Conservation (phyloP, 2,329 filamentous ascomycete species). For the Pezizomycotina sp. region DNA sequence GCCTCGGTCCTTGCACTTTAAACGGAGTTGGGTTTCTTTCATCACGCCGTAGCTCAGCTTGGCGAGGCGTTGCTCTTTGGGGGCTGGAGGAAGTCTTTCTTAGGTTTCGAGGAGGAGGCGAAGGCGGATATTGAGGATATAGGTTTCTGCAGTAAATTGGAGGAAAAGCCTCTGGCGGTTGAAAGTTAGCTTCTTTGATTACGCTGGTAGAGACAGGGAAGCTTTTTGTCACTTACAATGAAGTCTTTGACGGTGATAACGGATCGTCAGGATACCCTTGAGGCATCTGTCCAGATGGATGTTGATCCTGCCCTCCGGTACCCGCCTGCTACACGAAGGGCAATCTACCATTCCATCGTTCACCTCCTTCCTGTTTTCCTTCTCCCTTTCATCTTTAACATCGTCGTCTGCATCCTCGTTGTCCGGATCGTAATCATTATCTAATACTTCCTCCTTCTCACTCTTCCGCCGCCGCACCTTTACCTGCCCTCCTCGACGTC, state of each 20-base stretch:
- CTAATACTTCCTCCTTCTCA: conserved; percentile 23
- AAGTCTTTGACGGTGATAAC: no score
- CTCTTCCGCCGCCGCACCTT: conserved; percentile 25
- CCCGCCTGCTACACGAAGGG: conserved; percentile 60
- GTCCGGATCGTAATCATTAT: conserved; percentile 3
- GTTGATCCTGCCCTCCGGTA: conserved; percentile 66
- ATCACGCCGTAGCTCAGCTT: conserved; percentile 72
- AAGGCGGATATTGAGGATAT: conserved; percentile 24
- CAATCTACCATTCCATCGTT: conserved; percentile 68
- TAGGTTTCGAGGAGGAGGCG: background rate
- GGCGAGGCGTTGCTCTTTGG: conserved; percentile 36
- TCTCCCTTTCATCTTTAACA: conserved; percentile 22
- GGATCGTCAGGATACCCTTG: no score
- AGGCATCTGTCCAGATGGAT: conserved; percentile 60
- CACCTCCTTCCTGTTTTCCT: conserved; percentile 25
- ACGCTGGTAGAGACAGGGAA: no score
- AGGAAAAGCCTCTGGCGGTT: no score
- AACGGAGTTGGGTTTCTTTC: conserved; percentile 61
- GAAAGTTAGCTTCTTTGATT: no score
- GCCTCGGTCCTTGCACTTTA: conserved; percentile 60
- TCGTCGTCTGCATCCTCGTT: conserved; percentile 31
- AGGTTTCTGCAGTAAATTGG: conserved; percentile 20
- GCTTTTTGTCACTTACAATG: no score
- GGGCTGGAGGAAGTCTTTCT: conserved; percentile 21
- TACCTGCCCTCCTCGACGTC: conserved; percentile 1